phyloP scores from a whole-genome alignment of 441 rosid genomes.

The Lepidium campestre region DNA sequence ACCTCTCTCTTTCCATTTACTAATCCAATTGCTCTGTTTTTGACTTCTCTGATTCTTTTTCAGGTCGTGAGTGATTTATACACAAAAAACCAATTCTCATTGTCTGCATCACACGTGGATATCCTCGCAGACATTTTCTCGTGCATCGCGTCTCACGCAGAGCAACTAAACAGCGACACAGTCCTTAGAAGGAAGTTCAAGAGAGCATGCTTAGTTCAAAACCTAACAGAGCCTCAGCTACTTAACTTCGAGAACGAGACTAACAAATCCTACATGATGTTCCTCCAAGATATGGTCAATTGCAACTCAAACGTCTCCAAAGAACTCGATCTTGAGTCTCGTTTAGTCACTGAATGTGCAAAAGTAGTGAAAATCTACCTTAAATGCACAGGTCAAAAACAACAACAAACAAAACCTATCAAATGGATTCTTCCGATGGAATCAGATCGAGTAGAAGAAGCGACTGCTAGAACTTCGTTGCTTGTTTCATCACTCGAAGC shows the following conservation, averaged over 20 bases:
- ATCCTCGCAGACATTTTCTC: constrained; percentile 54
- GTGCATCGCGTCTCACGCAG: constrained; percentile 66
- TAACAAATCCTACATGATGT: constrained; percentile 57
- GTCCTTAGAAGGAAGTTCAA: constrained; percentile 59
- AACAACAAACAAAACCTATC: constrained; percentile 17
- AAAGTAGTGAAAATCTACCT: constrained; percentile 63
- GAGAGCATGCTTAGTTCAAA: constrained; percentile 61
- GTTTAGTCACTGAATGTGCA: constrained; percentile 49
- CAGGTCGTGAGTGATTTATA: constrained; percentile 69
- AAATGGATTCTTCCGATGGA: constrained; percentile 75
- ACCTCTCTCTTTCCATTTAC: neutral
- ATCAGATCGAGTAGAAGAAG: constrained; percentile 67
- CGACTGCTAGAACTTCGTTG: constrained; percentile 65
- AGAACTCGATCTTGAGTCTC: constrained; percentile 58
- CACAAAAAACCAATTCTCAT: constrained; percentile 38
- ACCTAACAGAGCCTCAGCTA: constrained; percentile 69
- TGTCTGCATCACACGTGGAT: constrained; percentile 42
- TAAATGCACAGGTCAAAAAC: constrained; percentile 35
- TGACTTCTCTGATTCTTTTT: constrained; percentile 14
- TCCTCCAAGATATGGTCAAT: constrained; percentile 47
- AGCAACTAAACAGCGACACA: constrained; percentile 48
- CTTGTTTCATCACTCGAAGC: constrained; percentile 57
- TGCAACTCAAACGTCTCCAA: constrained; percentile 37
- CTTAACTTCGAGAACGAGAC: constrained; percentile 89
- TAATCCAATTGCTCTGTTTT: constrained; percentile 1